Conservation (phyloP, 202 grass and related monocot genomes). For the Dendrocalamus latiflorus region DNA sequence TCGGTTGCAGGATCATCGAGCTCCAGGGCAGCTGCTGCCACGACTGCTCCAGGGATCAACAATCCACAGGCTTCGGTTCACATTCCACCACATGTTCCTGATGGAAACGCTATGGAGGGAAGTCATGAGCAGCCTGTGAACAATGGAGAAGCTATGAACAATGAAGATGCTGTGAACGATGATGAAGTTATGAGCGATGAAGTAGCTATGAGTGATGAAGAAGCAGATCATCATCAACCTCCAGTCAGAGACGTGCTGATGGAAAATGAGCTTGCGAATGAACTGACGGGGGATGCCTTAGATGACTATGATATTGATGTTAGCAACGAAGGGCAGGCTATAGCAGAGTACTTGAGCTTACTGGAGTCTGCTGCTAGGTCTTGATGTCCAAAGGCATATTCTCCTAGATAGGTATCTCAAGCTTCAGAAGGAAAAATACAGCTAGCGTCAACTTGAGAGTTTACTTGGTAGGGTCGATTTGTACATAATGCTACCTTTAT, state of each 20-base stretch:
- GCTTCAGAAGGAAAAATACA: not conserved
- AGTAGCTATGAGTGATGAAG: slow-evolving; percentile 1
- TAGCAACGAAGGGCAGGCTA: slow-evolving; percentile 71
- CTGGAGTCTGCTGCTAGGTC: slow-evolving; percentile 44
- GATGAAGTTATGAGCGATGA: slow-evolving; percentile 19
- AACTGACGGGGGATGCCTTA: slow-evolving; percentile 63
- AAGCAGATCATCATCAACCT: not conserved
- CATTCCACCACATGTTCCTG: not conserved
- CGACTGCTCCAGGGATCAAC: slow-evolving; percentile 5
- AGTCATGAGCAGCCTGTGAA: not conserved
- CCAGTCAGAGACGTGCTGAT: slow-evolving; percentile 46
- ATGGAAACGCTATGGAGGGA: not conserved
- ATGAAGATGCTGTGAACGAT: not conserved
- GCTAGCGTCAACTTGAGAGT: not conserved
- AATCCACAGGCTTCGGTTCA: not conserved
- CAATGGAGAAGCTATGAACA: slow-evolving; percentile 7
- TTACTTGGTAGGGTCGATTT: slow-evolving; percentile 9
- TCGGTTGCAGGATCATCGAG: slow-evolving; percentile 8
- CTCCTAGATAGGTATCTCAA: not conserved
- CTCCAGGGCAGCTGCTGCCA: slow-evolving; percentile 9
- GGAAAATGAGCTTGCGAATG: slow-evolving; percentile 68
- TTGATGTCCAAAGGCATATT: not conserved
- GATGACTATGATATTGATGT: slow-evolving; percentile 87
- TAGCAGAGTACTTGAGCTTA: slow-evolving; percentile 66
- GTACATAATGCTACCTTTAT: slow-evolving; percentile 26